phyloP scores from a whole-genome alignment of 768 basidiomycete species.

The Amylocystis lapponica region DNA sequence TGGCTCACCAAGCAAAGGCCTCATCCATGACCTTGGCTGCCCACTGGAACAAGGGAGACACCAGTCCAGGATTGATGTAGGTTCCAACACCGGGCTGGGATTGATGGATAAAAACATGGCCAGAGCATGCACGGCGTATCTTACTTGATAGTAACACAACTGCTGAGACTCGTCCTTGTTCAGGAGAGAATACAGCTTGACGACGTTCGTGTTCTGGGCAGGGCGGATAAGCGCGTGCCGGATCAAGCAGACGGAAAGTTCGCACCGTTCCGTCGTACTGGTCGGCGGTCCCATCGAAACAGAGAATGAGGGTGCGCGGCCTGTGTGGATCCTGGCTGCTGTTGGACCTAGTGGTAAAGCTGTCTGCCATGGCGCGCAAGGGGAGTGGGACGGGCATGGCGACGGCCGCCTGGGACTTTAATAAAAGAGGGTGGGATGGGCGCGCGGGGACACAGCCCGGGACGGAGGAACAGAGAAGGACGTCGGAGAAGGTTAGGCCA shows the following conservation, averaged over 20 bases:
- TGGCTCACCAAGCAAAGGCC: conserved; percentile 66
- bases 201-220: conserved; percentile 58
- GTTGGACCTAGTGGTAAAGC: not conserved
- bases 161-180: conserved; percentile 47
- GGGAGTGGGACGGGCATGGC: no score
- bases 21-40: conserved; percentile 57
- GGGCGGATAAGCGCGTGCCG: not conserved
- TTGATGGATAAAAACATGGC: not conserved
- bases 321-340: no score
- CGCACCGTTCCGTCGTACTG: conserved; percentile 46
- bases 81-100: conserved; percentile 41
- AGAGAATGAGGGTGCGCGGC: conserved; percentile 49
- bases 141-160: conserved; percentile 67
- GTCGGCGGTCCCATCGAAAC: conserved; percentile 64
- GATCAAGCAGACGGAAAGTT: not conserved
- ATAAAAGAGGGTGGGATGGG: no score
- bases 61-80: conserved; percentile 58
- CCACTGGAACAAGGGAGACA: conserved; percentile 55
- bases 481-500: no score
- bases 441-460: no score
- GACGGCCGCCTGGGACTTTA: no score
- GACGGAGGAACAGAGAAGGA: no score
- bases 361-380: no score
- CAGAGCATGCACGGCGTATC: conserved; percentile 2
- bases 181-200: conserved; percentile 63